A percentile compares a stretch with the other conserved stretches of the same genome.
phyloP scores from a whole-genome alignment of 768 basidiomycete species.

The Tulasnella calospora region DNA sequence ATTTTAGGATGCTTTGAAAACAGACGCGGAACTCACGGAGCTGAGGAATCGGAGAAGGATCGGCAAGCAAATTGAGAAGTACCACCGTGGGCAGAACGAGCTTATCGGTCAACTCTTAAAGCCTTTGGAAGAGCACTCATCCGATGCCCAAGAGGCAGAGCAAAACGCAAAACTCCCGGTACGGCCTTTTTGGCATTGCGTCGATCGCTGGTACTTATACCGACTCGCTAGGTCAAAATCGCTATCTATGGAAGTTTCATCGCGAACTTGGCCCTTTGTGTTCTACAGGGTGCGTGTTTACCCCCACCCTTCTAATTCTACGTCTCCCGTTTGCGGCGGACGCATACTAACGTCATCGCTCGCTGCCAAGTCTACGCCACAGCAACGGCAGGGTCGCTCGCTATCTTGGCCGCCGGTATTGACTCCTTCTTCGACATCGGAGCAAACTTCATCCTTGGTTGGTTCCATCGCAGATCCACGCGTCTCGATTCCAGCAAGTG shows the following conservation, averaged over 20 bases:
- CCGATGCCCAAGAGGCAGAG: constrained; percentile 69
- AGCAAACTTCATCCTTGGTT: constrained; percentile 75
- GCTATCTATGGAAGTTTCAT: constrained; percentile 81
- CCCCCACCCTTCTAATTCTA: neutral
- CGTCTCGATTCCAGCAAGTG: constrained; percentile 76
- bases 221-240: constrained; percentile 63
- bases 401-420: constrained; percentile 82
- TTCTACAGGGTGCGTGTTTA: constrained; percentile 57
- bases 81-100: constrained; percentile 71
- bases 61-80: constrained; percentile 60
- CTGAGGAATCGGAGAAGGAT: constrained; percentile 53
- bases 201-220: neutral
- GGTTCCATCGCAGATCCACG: constrained; percentile 67
- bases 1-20: constrained; percentile 48
- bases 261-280: constrained; percentile 66
- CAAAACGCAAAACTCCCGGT: constrained; percentile 63
- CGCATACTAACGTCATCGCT: constrained; percentile 24
- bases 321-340: constrained; percentile 24
- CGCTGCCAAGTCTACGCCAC: constrained; percentile 76
- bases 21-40: constrained; percentile 57
- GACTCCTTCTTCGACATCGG: constrained; percentile 83
- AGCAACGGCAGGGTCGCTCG: constrained; percentile 73
- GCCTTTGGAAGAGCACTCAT: constrained; percentile 82
- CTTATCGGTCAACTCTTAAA: constrained; percentile 85
- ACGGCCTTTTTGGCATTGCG: constrained; percentile 6